Conservation (phyloP, 192 early-diverging fungal species). For the Funneliformis mosseae region DNA sequence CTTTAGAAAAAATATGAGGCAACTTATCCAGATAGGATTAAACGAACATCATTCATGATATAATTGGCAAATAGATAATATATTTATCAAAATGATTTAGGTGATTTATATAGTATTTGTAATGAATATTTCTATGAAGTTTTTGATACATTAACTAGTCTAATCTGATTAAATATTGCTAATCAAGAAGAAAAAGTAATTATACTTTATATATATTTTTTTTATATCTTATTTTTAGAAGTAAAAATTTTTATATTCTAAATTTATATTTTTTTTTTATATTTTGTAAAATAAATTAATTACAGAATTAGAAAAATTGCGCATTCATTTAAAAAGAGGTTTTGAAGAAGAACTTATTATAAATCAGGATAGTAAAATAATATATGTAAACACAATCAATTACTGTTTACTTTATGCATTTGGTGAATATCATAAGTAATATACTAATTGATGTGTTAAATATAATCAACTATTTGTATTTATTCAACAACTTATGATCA, state of each 20-base stretch:
- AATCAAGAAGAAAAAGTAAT: not conserved
- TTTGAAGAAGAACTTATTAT: not conserved
- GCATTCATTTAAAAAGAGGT: not conserved
- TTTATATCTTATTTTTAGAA: not conserved
- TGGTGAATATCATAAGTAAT: not conserved
- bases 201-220: no score
- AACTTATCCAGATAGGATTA: slow-evolving; percentile 1
- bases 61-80: not conserved
- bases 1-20: slow-evolving; percentile 11
- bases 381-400: not conserved
- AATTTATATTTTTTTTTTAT: not conserved
- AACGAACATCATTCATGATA: not conserved
- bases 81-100: not conserved
- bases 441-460: not conserved
- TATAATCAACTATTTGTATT: not conserved
- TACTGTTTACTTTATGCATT: not conserved
- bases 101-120: not conserved
- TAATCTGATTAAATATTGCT: slow-evolving; percentile 5
- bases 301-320: not conserved
- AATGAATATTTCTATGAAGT: slow-evolving; percentile 8
- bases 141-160: slow-evolving; percentile 2
- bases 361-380: not conserved
- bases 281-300: not conserved
- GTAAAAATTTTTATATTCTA: not conserved
- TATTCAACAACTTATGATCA: not conserved